Evolutionary conservation across 2,329 filamentous ascomycete species (phyloP), one percentile per base, ranked within the genome.

Genomic region (Epichloe amarillans): DNA sequence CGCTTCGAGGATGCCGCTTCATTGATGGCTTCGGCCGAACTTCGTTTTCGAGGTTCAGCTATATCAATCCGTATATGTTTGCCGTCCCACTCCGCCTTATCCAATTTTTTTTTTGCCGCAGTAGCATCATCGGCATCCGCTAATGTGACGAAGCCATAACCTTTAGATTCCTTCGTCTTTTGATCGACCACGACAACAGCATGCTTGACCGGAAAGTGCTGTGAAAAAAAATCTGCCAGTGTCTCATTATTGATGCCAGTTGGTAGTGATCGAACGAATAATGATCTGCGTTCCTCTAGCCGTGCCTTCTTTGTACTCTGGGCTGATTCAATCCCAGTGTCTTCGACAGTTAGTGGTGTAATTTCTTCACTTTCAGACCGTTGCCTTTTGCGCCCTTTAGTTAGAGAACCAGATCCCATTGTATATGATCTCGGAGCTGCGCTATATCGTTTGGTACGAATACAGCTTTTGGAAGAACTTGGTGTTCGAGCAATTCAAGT

Each of bases 111-210:
- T 63, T 86, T 79, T 17, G 93, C 94, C 56, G 83, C 79, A 56
- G 83, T 73, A 12, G 91, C 90, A 72, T 98, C 93, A 57, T 96
- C 90, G 33, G 86, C 79, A 64, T 98, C 93, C 59, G 90, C 88
- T 61, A 98, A 93, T 2, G 93, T 97, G 52, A 98, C 91, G 68
- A 98, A 98, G 49, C 93, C 93, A 66, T 89, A 98, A 17, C 93
- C 91, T 63, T 88, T 85, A 14, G 88, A 96, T 58, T 83, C 73
- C 63, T 95, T 95, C 2, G 90, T 95, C 56, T 82, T 75, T 15
- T 86, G 82, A 64, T 98, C 91, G 51, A 84, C 71, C 39, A 98
- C 89, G 4, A 95, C 89, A n/a, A 86, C 87, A 49, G 93, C 91
- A 68, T 97, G 91, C 68, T 96, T 97, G 64, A 98, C 80, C 7